These are phyloP conservation scores for Cutaneotrichosporon mucoides DNA, from an alignment of 1,284 basidiomycete genomes.

Conservation along the genomic window DNA sequence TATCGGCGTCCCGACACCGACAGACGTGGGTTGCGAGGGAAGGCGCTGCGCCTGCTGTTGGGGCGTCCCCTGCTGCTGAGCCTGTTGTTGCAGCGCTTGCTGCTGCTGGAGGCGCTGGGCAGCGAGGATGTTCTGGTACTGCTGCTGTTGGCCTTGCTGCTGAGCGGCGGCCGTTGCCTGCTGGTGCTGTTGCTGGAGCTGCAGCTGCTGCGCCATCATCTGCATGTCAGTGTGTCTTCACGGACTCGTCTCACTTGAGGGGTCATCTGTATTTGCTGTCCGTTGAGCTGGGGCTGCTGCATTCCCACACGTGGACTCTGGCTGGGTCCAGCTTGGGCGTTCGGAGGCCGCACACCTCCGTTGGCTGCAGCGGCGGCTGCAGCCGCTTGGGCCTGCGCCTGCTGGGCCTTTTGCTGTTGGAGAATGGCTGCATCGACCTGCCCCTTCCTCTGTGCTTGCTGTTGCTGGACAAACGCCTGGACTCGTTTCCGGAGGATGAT, in stretches of 20 bases:
- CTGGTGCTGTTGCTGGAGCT: constrained; percentile 10
- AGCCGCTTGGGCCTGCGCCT: constrained; percentile 3
- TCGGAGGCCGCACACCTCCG: not conserved
- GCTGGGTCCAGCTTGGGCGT: constrained; percentile 5
- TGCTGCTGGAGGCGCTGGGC: constrained; percentile 15
- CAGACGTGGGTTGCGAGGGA: constrained; percentile 7
- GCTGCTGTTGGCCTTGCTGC: constrained; percentile 15
- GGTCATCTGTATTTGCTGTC: constrained; percentile 18
- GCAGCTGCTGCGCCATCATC: constrained; percentile 4
- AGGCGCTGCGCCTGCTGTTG: constrained; percentile 15
- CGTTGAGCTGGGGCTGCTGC: constrained; percentile 14
- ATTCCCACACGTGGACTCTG: constrained; percentile 13
- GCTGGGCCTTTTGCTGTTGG: constrained; percentile 5
- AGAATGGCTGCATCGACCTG: constrained; percentile 2
- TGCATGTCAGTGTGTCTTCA: not conserved
- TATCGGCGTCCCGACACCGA: constrained; percentile 13
- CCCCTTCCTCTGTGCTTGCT: constrained; percentile 1
- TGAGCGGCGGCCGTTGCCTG: constrained; percentile 5
- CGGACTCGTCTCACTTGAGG: constrained; percentile 8
- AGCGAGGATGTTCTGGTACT: constrained; percentile 17
- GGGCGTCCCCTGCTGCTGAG: constrained; percentile 13
- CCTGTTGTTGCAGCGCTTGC: constrained; percentile 7
- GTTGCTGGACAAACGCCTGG: constrained; percentile 11
- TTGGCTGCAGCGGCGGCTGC: not conserved
- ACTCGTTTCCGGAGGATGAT: constrained; percentile 32